Percentiles rank a stretch among this genome's conserved stretches.
Evolutionary conservation across 306 rosid genomes (phyloP).

Genomic region (Oxytropis ochrocephala): DNA sequence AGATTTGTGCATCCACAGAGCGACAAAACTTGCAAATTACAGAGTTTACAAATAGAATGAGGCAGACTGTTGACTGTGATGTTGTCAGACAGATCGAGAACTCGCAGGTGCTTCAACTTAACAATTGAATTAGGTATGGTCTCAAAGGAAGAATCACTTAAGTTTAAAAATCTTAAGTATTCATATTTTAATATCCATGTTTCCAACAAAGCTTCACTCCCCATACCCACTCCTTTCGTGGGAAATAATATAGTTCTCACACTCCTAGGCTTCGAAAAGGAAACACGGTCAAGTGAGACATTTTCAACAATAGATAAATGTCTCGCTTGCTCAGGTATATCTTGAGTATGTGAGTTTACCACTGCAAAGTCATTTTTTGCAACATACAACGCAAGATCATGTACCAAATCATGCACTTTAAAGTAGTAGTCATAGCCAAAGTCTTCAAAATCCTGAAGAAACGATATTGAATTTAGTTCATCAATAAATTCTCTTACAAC

Average conservation of each 20-base stretch:
- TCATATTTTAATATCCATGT: neutral
- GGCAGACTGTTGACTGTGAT: neutral
- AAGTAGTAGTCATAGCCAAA: too few species aligned
- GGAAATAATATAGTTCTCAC: neutral
- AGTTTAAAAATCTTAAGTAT: neutral
- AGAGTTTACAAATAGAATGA: neutral
- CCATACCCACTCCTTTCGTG: neutral
- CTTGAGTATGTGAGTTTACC: neutral
- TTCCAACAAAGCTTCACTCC: neutral
- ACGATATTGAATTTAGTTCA: too few species aligned
- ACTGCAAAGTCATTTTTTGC: neutral
- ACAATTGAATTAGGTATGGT: neutral
- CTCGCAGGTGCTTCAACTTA: neutral
- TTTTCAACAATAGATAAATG: neutral
- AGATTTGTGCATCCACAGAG: neutral
- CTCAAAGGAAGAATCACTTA: neutral
- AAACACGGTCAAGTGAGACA: neutral
- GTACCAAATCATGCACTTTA: too few species aligned
- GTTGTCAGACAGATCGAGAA: neutral
- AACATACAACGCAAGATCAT: neutral
- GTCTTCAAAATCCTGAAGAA: too few species aligned
- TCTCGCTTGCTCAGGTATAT: neutral
- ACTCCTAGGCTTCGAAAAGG: neutral
- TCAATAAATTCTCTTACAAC: too few species aligned
- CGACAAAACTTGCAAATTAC: neutral